phyloP scores from a whole-genome alignment of 306 rosid genomes.

The Neltuma alba region DNA sequence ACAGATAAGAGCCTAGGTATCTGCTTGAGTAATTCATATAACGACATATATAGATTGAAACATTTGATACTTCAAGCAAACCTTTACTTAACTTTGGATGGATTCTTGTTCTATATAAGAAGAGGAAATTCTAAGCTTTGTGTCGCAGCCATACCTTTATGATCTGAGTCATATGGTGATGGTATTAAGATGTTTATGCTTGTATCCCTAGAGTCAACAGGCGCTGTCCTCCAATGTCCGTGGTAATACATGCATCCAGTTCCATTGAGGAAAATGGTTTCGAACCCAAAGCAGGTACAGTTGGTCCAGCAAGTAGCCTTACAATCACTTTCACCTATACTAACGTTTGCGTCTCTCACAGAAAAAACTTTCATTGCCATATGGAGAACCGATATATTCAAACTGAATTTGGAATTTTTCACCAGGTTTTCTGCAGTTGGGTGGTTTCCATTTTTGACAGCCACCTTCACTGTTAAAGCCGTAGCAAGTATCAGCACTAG shows the following conservation, averaged over 20 bases:
- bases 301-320: slow-evolving; percentile 25
- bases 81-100: background rate
- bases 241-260: slow-evolving; percentile 28
- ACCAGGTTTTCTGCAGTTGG: slow-evolving; percentile 16
- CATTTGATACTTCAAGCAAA: background rate
- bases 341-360: background rate
- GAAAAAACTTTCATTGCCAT: background rate
- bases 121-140: background rate
- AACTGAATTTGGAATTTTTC: background rate
- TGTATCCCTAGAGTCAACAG: background rate
- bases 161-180: background rate
- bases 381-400: background rate
- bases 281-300: slow-evolving; percentile 24
- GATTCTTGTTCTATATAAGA: no score
- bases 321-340: slow-evolving; percentile 23
- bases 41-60: background rate
- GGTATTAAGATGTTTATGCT: slow-evolving; percentile 1
- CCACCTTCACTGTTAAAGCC: slow-evolving; percentile 14
- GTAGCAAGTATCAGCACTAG: slow-evolving; percentile 12
- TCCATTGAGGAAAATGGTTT: background rate
- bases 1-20: background rate
- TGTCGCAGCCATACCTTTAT: background rate
- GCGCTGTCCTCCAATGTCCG: slow-evolving; percentile 2
- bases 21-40: background rate
- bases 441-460: slow-evolving; percentile 17